A percentile compares a stretch with the other conserved stretches of the same genome.
Conservation (phyloP, 164 flowering plant genomes). For the Liquidambar formosana region DNA sequence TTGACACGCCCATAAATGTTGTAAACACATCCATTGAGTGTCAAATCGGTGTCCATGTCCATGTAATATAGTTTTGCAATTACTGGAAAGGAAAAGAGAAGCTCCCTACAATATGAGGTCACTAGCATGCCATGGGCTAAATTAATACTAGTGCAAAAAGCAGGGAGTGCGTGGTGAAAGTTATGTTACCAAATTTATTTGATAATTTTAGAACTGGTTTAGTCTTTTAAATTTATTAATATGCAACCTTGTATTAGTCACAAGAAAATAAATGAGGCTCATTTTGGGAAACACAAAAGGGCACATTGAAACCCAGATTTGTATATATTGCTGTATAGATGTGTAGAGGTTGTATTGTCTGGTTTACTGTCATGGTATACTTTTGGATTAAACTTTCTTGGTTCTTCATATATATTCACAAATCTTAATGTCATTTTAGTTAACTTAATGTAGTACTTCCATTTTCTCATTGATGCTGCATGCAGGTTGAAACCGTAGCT, state of each 20-base stretch:
- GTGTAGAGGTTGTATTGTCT: background rate
- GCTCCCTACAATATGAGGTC: background rate
- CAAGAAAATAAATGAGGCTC: background rate
- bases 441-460: background rate
- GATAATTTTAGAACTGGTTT: background rate
- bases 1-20: too few species aligned
- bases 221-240: background rate
- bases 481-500: conserved; percentile 98
- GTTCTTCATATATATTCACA: background rate
- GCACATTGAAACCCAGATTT: background rate
- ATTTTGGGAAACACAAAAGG: background rate
- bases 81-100: background rate
- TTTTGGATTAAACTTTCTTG: background rate
- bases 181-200: background rate
- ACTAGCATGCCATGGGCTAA: background rate
- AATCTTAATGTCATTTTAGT: background rate
- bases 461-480: conserved; percentile 13
- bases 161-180: background rate
- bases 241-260: background rate
- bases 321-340: background rate
- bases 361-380: background rate
- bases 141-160: background rate
- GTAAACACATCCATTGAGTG: too few species aligned
- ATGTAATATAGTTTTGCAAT: background rate
- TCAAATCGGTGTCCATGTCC: background rate